These are phyloP conservation scores for Citrus australasica DNA, from an alignment of 345 rosid species.

Conservation along the genomic window DNA sequence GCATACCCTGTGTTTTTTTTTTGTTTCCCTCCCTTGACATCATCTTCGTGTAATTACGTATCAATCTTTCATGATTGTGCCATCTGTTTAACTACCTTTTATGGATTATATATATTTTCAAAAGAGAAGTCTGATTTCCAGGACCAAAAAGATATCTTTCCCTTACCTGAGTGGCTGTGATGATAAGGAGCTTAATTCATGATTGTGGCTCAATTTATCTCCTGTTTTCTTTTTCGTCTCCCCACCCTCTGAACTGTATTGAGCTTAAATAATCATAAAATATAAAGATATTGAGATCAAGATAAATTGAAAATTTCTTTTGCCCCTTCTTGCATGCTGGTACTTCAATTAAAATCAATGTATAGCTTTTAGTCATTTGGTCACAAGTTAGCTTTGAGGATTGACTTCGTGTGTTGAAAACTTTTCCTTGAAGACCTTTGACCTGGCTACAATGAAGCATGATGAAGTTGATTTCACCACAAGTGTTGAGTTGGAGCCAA, in stretches of 20 bases:
- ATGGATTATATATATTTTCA: not conserved
- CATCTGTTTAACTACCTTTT: not conserved
- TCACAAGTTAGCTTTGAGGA: conserved; percentile 13
- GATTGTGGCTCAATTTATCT: not conserved
- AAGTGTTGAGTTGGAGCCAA: conserved; percentile 41
- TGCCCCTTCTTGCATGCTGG: not conserved
- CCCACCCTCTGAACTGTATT: not conserved
- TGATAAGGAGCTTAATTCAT: not conserved
- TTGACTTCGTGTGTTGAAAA: not conserved
- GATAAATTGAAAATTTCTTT: not conserved
- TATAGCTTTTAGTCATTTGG: not conserved
- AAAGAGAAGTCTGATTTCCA: not conserved
- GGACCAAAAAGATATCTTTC: not conserved
- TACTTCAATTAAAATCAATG: not conserved
- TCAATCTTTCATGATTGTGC: not conserved
- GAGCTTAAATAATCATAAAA: not conserved
- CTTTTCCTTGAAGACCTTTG: conserved; percentile 57
- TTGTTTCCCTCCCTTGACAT: not conserved
- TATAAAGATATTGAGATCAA: not conserved
- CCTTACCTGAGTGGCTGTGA: not conserved
- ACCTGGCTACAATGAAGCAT: conserved; percentile 75
- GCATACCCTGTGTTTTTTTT: not conserved
- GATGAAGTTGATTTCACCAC: conserved; percentile 94
- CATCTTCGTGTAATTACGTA: not conserved
- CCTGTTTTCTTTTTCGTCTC: not conserved